A percentile compares a stretch with the other conserved stretches of the same genome.
These are phyloP conservation scores for Delphinella strobiligena DNA, from an alignment of 2,329 filamentous ascomycete species.

Conservation along the genomic window DNA sequence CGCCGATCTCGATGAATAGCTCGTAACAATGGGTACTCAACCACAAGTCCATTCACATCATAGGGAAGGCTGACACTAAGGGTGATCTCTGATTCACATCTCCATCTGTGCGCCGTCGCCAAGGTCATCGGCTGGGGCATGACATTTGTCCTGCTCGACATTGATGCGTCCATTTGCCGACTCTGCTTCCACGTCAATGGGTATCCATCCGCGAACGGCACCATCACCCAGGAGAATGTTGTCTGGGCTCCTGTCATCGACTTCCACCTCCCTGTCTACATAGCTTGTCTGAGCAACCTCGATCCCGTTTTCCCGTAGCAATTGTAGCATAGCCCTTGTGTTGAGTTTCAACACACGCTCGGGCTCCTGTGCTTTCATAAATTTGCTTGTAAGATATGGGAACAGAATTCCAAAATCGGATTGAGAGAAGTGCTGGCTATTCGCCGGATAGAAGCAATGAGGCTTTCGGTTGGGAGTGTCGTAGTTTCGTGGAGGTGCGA, in stretches of 20 bases:
- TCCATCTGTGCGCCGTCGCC: conserved; percentile 10
- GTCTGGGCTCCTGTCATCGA: conserved; percentile 13
- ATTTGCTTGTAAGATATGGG: conserved; percentile 47
- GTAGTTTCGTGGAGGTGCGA: conserved; percentile 30
- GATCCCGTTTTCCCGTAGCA: conserved; percentile 39
- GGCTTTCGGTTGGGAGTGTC: conserved; percentile 29
- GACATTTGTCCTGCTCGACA: conserved; percentile 15
- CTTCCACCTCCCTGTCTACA: conserved; percentile 26
- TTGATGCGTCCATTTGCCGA: conserved; percentile 13
- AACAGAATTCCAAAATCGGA: conserved; percentile 77
- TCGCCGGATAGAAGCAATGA: conserved; percentile 60
- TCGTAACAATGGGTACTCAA: too few relatives aligned
- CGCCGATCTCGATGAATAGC: too few relatives aligned
- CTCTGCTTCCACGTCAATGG: conserved; percentile 4
- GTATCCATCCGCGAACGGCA: conserved; percentile 8
- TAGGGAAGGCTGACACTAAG: too few relatives aligned
- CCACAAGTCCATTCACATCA: too few relatives aligned
- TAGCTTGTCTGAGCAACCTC: conserved; percentile 30
- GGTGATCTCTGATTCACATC: too few relatives aligned
- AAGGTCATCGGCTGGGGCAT: conserved; percentile 7
- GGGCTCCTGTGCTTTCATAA: conserved; percentile 50
- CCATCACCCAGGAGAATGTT: conserved; percentile 4
- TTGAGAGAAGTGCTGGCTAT: conserved; percentile 71
- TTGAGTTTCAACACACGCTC: conserved; percentile 74
- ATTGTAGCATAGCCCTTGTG: conserved; percentile 67